A percentile compares a stretch with the other conserved stretches of the same genome.
Conservation (phyloP, 345 rosid species). For the Aegle marmelos region DNA sequence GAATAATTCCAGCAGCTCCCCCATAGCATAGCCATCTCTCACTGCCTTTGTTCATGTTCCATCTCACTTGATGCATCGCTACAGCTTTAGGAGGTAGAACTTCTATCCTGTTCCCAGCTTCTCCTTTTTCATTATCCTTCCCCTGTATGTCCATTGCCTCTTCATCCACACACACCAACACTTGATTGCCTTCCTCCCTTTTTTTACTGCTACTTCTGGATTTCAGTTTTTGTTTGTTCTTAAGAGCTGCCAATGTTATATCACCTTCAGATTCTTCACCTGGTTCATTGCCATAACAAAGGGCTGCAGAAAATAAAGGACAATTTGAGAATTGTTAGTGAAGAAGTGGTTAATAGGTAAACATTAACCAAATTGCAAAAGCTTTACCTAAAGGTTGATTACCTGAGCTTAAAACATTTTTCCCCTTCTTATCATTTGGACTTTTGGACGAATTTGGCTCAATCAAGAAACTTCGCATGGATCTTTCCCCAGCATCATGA, state of each 20-base stretch:
- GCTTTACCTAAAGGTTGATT: conserved; percentile 34
- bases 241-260: conserved; percentile 29
- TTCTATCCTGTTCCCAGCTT: conserved; percentile 15
- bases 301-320: conserved; percentile 37
- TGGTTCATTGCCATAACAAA: conserved; percentile 43
- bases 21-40: conserved; percentile 89
- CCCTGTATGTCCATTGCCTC: conserved; percentile 6
- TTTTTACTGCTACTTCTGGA: conserved; percentile 16
- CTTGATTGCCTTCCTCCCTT: conserved; percentile 22
- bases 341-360: neutral
- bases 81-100: conserved; percentile 56
- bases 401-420: conserved; percentile 13
- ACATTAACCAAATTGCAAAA: neutral
- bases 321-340: neutral
- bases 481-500: conserved; percentile 35
- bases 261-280: conserved; percentile 38
- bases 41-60: conserved; percentile 88
- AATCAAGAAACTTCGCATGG: conserved; percentile 33
- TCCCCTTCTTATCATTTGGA: conserved; percentile 18
- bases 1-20: conserved; percentile 81
- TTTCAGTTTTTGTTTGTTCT: conserved; percentile 29
- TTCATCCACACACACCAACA: conserved; percentile 14
- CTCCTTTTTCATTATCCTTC: conserved; percentile 21
- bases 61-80: conserved; percentile 68
- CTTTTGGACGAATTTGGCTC: conserved; percentile 30